Base-by-base conservation (phyloP, 768 basidiomycete species). In the Suillus paluster region DNA sequence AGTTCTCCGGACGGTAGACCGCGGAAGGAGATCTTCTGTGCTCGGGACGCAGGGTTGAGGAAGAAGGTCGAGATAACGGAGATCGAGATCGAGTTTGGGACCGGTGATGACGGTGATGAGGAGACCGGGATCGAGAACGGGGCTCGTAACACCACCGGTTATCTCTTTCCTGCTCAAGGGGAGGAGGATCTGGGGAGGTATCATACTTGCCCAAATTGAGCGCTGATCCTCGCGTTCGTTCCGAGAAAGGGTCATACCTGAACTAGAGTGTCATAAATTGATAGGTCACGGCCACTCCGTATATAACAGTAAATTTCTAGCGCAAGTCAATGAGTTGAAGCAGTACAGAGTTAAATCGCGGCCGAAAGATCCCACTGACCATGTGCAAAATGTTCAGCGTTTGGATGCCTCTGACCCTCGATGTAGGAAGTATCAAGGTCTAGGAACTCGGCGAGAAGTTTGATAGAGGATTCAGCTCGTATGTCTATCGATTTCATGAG, bases 331-430 rank as follows among this genome's bases (percentile, higher is more conserved):
- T 12, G 42, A 25, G 36, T 4, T 34, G 38, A 41, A 30, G 64
- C 62, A 68, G 62, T 53, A 19, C 34, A 4, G 11, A 6, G 23
- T 30, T 6, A 6, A 4, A 3, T 45, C 33, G 17, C 11, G 11
- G 38, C 8, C n/a, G 5, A 64, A 53, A 59, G 25, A 36, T 52
- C 45, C 36, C n/a, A 75, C 84, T 67, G 67, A 93, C 94, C 94
- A 76, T 98, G 95, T 9, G 90, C 92, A 77, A 97, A 96, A 74
- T 97, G 95, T 71, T 98, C 95, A 12, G 95, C 91, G 67, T 93
- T 91, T 27, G 80, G 75, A 61, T 84, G 81, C 59, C 87, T 81
- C 27, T 80, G 78, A 9, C 87, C 88, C 52, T 84, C 82, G 23
- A 72, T 71, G 62, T 87, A 86, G 2, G 83, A 81, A 4, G 77